phyloP scores from a whole-genome alignment of 2,329 filamentous ascomycete genomes.

The Sclerotinia glacialis region DNA sequence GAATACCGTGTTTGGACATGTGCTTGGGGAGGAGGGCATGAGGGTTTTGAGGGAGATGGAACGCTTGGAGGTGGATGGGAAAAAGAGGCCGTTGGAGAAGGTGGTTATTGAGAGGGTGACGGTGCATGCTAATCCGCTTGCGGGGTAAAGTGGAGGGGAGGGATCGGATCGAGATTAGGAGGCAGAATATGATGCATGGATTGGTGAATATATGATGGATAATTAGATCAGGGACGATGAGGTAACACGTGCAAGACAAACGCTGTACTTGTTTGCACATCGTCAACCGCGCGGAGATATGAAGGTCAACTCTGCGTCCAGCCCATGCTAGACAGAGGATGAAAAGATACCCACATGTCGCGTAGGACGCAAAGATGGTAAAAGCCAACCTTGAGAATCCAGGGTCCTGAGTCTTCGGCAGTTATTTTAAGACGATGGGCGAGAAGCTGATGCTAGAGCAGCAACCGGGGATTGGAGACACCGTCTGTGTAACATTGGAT shows the following conservation, averaged over 20 bases:
- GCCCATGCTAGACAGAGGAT: not conserved
- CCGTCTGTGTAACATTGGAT: not conserved
- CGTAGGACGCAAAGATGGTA: not conserved
- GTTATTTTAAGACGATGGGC: not conserved
- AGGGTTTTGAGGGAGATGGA: constrained; percentile 70
- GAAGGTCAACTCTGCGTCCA: not conserved
- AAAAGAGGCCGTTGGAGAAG: constrained; percentile 67
- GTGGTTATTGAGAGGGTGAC: constrained; percentile 67
- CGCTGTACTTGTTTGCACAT: no score
- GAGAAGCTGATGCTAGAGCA: not conserved
- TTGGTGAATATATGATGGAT: not conserved
- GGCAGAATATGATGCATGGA: no score
- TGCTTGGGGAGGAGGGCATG: constrained; percentile 63
- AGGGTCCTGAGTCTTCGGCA: not conserved
- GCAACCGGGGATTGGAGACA: no score
- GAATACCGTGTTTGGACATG: constrained; percentile 79
- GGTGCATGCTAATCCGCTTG: constrained; percentile 53
- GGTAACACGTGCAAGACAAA: no score
- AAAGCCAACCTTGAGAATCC: not conserved
- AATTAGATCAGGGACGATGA: no score
- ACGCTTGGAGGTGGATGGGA: constrained; percentile 70
- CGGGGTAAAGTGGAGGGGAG: not conserved
- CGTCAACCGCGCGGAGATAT: not conserved
- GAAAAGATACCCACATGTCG: not conserved
- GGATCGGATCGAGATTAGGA: no score